Base-by-base conservation (phyloP, 2,329 filamentous ascomycete species). In the Fusarium euwallaceae region DNA sequence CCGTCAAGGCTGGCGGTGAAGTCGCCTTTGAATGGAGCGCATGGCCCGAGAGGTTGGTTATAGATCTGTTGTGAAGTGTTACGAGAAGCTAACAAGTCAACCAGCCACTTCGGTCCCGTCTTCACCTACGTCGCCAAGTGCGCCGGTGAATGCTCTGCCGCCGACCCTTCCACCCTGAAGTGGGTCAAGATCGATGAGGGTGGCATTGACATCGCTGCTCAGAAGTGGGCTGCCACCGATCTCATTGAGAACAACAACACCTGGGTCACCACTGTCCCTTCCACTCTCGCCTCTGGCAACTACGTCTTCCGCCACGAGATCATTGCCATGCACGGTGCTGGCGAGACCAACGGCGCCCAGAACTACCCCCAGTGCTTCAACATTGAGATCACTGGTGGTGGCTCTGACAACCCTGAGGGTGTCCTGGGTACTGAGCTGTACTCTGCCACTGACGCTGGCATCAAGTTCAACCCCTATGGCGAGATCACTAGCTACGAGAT, bases 101-200 rank as follows among this genome's bases (percentile, higher is more conserved):
- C 20, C 11, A 45, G 41, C 14, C 86, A 88, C 80, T 73, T 84
- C 34, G 85, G 88, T 1, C 91, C 91, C 24, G 88, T 93, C 78
- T 85, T 93, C 75, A 88, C 88, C 81, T 93, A 92, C 84, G 84
- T 92, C 34, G 91, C 91, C 72, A 86, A 87, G 79, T 91, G 89
- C 84, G 39, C 60, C 17, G 84, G 86, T 53, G 86, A 89, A 79
- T 92, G 89, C 82, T 83, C 86, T 43, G 78, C 81, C 1, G 88
- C 88, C 64, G 87, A 89, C 82, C 88, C 89, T 81, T 82, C 82
- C 5, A 78, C 82, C 4, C 86, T 92, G 51, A 82, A 88, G 76
- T 92, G 88, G 83, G 89, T 92, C 85, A 93, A 93, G 87, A 92
- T 93, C 67, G 87, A 88, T 58, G 87, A 87, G 72, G 91, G 89